These are phyloP conservation scores for Corymbia maculata DNA, from an alignment of 345 rosid species.

Conservation along the genomic window DNA sequence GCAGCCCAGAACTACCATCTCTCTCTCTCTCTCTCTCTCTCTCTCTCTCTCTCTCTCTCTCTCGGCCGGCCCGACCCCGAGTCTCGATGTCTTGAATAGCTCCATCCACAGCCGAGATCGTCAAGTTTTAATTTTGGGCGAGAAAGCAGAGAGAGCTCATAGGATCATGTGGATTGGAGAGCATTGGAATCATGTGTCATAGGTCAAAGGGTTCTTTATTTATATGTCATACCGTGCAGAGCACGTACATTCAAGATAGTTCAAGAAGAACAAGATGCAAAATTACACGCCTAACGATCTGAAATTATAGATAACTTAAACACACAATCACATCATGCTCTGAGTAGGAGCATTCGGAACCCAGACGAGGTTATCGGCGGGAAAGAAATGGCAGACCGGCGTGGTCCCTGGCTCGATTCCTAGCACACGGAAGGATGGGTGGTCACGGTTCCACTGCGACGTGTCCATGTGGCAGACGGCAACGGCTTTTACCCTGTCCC, in stretches of 20 bases:
- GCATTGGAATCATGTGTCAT: background rate
- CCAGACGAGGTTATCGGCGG: background rate
- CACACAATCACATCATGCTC: background rate
- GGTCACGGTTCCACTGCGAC: background rate
- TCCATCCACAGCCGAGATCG: background rate
- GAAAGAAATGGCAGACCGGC: slow-evolving; percentile 9
- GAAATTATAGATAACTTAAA: background rate
- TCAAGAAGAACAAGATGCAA: background rate
- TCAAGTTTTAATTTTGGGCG: background rate
- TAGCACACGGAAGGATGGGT: slow-evolving; percentile 4
- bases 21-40: background rate
- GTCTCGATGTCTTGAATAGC: background rate
- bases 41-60: background rate
- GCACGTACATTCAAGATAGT: background rate
- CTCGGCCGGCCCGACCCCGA: background rate
- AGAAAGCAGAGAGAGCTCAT: background rate
- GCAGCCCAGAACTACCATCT: background rate
- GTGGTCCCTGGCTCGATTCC: background rate
- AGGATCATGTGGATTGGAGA: background rate
- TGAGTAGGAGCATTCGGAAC: background rate
- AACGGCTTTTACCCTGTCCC: slow-evolving; percentile 1
- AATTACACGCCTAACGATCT: background rate
- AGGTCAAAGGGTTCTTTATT: background rate
- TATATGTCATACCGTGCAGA: background rate
- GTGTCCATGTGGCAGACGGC: slow-evolving; percentile 11